phyloP scores from a whole-genome alignment of 2,329 filamentous ascomycete species.

The Rhynchosporium agropyri region DNA sequence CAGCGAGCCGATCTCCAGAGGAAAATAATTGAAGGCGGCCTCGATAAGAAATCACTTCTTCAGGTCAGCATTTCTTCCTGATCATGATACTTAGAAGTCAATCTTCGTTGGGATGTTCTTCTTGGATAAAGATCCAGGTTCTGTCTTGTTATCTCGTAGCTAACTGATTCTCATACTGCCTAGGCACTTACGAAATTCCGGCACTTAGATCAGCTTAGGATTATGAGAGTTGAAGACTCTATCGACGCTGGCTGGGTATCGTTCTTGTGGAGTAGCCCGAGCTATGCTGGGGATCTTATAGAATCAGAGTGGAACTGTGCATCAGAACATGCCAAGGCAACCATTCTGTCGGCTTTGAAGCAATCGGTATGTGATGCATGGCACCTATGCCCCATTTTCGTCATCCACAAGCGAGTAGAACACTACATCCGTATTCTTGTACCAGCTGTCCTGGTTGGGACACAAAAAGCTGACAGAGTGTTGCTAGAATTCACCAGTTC shows the following conservation, averaged over 20 bases:
- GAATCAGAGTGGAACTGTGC: slow-evolving; percentile 63
- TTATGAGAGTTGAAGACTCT: slow-evolving; percentile 63
- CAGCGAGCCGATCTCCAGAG: slow-evolving; percentile 34
- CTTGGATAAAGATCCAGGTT: neutral
- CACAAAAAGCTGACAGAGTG: neutral
- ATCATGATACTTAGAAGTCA: neutral
- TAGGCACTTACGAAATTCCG: slow-evolving; percentile 51
- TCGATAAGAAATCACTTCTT: slow-evolving; percentile 32
- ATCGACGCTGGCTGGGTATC: slow-evolving; percentile 57
- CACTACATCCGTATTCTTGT: neutral
- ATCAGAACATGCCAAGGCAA: slow-evolving; percentile 62
- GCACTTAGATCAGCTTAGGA: slow-evolving; percentile 64
- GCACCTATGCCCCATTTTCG: neutral
- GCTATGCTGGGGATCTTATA: slow-evolving; percentile 49
- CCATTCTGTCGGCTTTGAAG: slow-evolving; percentile 58
- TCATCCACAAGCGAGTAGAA: neutral
- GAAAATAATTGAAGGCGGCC: slow-evolving; percentile 30
- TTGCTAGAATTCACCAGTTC: slow-evolving; percentile 6
- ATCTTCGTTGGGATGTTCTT: neutral
- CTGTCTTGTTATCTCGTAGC: neutral
- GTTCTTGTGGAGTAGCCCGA: slow-evolving; percentile 52
- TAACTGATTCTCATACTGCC: neutral
- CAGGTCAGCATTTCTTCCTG: neutral
- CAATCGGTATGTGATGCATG: slow-evolving; percentile 49
- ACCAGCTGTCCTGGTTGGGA: neutral